Base-by-base conservation (phyloP, 306 rosid genomes). In the Aeschynomene evenia region DNA sequence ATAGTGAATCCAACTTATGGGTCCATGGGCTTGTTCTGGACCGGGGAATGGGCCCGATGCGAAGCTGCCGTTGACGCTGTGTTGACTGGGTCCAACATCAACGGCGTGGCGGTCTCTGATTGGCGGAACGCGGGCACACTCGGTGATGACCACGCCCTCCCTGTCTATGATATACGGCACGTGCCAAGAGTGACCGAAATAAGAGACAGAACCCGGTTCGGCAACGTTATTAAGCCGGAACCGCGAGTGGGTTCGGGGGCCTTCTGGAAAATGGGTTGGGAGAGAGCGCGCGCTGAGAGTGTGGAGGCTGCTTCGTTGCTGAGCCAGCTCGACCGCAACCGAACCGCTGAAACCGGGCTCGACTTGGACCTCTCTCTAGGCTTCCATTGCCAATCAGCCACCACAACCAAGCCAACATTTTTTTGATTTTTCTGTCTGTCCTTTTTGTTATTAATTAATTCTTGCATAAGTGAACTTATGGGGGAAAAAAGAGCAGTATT, bases 1-100 rank as follows among this genome's bases (percentile, higher is more conserved):
- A 71, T 86, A 26, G 86, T 85, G 74, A 81, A 85, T 77, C 97
- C 96, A 1, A 79, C 80, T 1, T 52, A 77, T 63, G 97, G 97
- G 6, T 80, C 91, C 4, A 19, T 91, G 16, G 97, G 97, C 0
- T 51, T 91, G 53, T 67, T 81, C 18, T 84, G 77, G 72, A 54
- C 57, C 2, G 89, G 88, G 3, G 73, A 84, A 16, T 91, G 89
- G 88, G 73, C 19, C n/a, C 75, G 64, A 28, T 86, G 91, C 57
- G 85, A 88, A 72, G 85, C 90, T 2, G 90, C 92, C 11, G 90
- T 91, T 14, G 84, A 81, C 2, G 79, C 87, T 0, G 89, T 84
- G 22, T 49, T 91, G 18, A 37, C 23, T 7, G 92, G 96, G 1
- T 43, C 66, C 5, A 68, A 67, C 46, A 86, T 75, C 16, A 11